phyloP scores from a whole-genome alignment of 345 rosid genomes.

The Salix purpurea region DNA sequence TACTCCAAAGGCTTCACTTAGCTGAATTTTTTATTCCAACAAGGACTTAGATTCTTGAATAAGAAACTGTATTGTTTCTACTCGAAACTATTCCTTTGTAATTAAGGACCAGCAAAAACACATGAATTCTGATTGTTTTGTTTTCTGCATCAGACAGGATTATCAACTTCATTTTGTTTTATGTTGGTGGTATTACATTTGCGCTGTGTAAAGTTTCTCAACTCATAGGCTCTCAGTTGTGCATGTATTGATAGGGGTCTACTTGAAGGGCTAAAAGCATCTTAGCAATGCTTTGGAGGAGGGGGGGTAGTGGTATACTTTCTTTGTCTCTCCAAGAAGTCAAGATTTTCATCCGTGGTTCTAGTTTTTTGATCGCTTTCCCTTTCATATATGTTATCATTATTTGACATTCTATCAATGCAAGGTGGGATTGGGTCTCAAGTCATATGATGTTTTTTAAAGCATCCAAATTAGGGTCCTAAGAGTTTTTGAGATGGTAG shows the following conservation, averaged over 20 bases:
- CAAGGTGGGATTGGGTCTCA: not conserved
- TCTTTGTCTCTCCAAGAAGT: not conserved
- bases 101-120: not conserved
- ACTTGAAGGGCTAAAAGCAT: not conserved
- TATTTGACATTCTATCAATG: not conserved
- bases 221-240: not conserved
- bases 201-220: not conserved
- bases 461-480: not conserved
- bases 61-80: not conserved
- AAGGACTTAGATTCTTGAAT: not conserved
- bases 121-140: not conserved
- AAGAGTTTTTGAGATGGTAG: not conserved
- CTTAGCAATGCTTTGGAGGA: too few relatives aligned
- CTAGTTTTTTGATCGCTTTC: not conserved
- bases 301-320: not conserved
- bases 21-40: not conserved
- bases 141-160: not conserved
- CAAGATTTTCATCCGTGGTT: not conserved
- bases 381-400: too few relatives aligned
- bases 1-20: not conserved
- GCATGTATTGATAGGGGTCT: not conserved
- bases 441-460: not conserved
- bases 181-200: not conserved
- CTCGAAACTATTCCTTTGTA: not conserved
- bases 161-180: not conserved